A percentile compares a stretch with the other conserved stretches of the same genome.
Conservation (phyloP, 164 flowering plant genomes). For the Echeveria elegans region DNA sequence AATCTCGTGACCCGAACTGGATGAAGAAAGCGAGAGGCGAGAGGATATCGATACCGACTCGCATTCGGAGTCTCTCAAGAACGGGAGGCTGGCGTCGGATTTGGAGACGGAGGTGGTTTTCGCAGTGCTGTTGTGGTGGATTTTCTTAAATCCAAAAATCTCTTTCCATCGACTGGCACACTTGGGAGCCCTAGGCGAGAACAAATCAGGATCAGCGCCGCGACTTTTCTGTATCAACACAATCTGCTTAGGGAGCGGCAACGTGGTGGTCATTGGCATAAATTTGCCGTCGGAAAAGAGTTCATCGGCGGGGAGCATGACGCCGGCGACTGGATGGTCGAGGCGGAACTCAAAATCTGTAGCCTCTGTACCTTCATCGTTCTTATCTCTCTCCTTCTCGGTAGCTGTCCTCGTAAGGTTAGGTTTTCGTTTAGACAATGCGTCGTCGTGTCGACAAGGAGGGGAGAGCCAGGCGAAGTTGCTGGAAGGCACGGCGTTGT, state of each 20-base stretch:
- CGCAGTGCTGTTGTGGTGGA: constrained; percentile 24
- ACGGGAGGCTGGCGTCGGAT: constrained; percentile 46
- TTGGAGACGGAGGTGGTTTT: constrained; percentile 26
- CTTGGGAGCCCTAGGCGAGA: constrained; percentile 83
- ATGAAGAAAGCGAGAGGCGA: constrained; percentile 58
- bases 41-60: constrained; percentile 57
- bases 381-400: too few relatives aligned
- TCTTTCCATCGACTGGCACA: constrained; percentile 88
- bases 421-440: constrained; percentile 15
- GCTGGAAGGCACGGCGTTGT: constrained; percentile 36
- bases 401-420: background rate
- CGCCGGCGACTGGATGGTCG: constrained; percentile 66
- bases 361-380: too few relatives aligned
- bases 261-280: constrained; percentile 40
- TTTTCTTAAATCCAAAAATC: constrained; percentile 58
- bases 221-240: background rate
- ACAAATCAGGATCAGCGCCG: constrained; percentile 38
- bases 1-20: constrained; percentile 60
- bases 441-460: constrained; percentile 47
- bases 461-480: constrained; percentile 62
- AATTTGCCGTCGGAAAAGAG: constrained; percentile 81
- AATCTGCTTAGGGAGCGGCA: constrained; percentile 12
- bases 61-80: constrained; percentile 52
- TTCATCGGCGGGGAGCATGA: constrained; percentile 85
- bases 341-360: constrained; percentile 82